A percentile compares a stretch with the other conserved stretches of the same genome.
Conservation (phyloP, 352 stramenopile genomes). For the Thalassiosira livingstoniorum region DNA sequence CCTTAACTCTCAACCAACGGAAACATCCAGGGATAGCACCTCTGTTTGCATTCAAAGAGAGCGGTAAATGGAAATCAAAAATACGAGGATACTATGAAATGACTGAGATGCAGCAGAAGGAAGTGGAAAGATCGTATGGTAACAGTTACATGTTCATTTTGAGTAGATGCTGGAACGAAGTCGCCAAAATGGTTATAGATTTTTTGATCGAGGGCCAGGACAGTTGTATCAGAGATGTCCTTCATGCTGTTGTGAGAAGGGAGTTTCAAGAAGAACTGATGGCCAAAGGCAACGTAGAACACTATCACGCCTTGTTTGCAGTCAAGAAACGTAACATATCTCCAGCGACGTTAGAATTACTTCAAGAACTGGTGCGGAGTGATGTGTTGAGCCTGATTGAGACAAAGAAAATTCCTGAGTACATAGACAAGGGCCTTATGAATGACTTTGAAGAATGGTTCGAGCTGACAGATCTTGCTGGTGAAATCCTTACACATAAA, state of each 20-base stretch:
- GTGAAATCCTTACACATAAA: neutral
- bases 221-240: neutral
- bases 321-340: neutral
- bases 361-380: neutral
- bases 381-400: neutral
- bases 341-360: neutral
- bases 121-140: slow-evolving; percentile 8
- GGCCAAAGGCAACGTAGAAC: neutral
- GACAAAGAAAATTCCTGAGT: neutral
- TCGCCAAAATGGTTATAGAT: neutral
- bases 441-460: neutral
- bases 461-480: neutral
- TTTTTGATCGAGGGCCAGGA: neutral
- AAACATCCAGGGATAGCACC: slow-evolving; percentile 28
- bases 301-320: neutral
- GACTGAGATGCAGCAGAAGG: neutral
- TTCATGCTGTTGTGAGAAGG: neutral
- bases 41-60: slow-evolving; percentile 23
- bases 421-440: neutral
- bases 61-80: slow-evolving; percentile 25
- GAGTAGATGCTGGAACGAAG: neutral
- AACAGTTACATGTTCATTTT: neutral
- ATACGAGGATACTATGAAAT: slow-evolving; percentile 31
- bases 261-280: neutral
- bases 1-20: slow-evolving; percentile 49